Conservation (phyloP, 2,329 filamentous ascomycete genomes). For the Lecanosticta acicola region DNA sequence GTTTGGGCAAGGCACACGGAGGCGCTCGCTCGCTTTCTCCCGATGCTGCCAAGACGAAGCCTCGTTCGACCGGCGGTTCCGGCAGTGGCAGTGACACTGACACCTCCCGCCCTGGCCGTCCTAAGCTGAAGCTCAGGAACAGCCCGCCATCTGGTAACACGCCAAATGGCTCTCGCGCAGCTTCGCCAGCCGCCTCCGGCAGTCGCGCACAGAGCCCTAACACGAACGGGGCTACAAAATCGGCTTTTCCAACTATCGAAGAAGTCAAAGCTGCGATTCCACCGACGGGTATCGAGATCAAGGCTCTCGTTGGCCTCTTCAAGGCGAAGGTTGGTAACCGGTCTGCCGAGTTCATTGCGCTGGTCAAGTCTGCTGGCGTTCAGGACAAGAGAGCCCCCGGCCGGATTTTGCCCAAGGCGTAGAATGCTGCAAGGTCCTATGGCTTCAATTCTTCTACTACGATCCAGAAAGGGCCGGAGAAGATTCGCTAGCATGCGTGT, state of each 20-base stretch:
- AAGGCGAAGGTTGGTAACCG: conserved; percentile 36
- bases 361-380: conserved; percentile 37
- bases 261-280: conserved; percentile 44
- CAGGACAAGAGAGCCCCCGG: conserved; percentile 24
- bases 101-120: conserved; percentile 57
- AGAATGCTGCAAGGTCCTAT: background rate
- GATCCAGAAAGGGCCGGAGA: no score
- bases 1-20: conserved; percentile 32
- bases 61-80: conserved; percentile 30
- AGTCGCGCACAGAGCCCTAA: conserved; percentile 17
- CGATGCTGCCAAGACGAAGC: conserved; percentile 15
- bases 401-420: conserved; percentile 22
- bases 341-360: conserved; percentile 38
- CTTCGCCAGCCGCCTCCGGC: conserved; percentile 26
- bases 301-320: conserved; percentile 38
- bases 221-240: conserved; percentile 7
- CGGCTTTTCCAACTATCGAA: conserved; percentile 37
- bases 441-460: no score
- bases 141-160: conserved; percentile 42
- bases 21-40: conserved; percentile 23
- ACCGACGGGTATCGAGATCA: conserved; percentile 40
- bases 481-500: no score
- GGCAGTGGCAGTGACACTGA: conserved; percentile 68
- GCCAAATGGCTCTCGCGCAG: conserved; percentile 31
- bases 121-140: conserved; percentile 51